phyloP scores from a whole-genome alignment of 495 filamentous ascomycete genomes.

The Cudoniella acicularis region DNA sequence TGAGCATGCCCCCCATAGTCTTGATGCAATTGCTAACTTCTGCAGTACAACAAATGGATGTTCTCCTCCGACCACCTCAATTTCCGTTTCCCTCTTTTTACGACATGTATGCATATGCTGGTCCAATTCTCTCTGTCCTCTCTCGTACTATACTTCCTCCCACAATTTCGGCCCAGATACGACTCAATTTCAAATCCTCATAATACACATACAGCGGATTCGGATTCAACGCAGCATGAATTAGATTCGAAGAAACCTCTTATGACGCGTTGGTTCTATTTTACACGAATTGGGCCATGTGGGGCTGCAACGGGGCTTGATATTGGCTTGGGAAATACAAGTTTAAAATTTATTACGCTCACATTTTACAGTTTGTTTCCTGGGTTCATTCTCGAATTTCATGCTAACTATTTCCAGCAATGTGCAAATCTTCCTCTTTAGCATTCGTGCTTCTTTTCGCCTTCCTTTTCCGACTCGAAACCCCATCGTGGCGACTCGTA shows the following conservation, averaged over 20 bases:
- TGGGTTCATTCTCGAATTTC: not conserved
- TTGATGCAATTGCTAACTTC: too few species aligned
- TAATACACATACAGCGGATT: conserved; percentile 40
- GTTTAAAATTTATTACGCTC: conserved; percentile 88
- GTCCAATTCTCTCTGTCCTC: conserved; percentile 88
- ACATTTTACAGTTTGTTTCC: conserved; percentile 83
- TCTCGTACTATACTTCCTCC: conserved; percentile 76
- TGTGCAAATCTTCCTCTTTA: conserved; percentile 97
- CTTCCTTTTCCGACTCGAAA: conserved; percentile 89
- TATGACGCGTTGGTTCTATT: conserved; percentile 90
- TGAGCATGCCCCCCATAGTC: too few species aligned
- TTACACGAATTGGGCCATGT: conserved; percentile 90
- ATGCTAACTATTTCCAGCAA: conserved; percentile 49
- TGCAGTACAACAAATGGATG: conserved; percentile 99
- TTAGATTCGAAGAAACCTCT: conserved; percentile 63
- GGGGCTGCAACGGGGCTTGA: conserved; percentile 91
- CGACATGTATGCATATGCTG: conserved; percentile 91
- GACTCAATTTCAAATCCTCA: conserved; percentile 37
- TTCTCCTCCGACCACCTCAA: conserved; percentile 80
- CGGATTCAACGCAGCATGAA: conserved; percentile 46
- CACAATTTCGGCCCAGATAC: conserved; percentile 71
- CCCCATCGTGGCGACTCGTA: conserved; percentile 78
- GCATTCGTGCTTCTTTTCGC: conserved; percentile 96
- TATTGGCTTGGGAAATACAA: conserved; percentile 95
- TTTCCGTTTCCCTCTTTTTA: conserved; percentile 94